These are phyloP conservation scores for Echeveria elegans DNA, from an alignment of 164 flowering plant species.

Conservation along the genomic window DNA sequence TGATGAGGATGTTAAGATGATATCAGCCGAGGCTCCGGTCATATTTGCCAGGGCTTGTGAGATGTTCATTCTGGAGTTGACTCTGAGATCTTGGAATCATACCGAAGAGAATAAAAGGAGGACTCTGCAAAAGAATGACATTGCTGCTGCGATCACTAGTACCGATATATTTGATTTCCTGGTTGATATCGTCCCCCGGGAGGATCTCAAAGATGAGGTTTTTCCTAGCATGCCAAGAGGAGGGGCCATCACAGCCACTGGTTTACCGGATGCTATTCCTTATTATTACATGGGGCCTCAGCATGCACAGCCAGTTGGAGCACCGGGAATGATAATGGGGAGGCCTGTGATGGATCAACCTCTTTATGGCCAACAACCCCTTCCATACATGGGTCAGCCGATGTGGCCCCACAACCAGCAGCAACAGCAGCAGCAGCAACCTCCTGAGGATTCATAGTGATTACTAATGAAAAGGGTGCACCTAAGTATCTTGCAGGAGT, in stretches of 20 bases:
- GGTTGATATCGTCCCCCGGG: constrained; percentile 13
- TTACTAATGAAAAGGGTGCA: not conserved
- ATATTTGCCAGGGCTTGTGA: constrained; percentile 55
- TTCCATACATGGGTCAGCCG: constrained; percentile 10
- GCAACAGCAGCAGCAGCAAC: constrained; percentile 17
- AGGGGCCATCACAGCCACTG: not conserved
- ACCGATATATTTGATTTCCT: constrained; percentile 12
- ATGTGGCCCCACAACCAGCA: constrained; percentile 12
- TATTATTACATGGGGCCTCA: constrained; percentile 12
- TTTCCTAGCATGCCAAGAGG: constrained; percentile 9
- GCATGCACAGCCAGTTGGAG: constrained; percentile 3
- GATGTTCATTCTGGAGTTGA: constrained; percentile 46
- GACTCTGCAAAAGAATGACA: constrained; percentile 49
- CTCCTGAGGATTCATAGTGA: constrained; percentile 9
- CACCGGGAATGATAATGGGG: constrained; percentile 13
- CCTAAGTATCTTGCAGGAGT: not conserved
- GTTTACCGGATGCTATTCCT: constrained; percentile 3
- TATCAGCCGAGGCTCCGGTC: constrained; percentile 52
- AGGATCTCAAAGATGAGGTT: constrained; percentile 12
- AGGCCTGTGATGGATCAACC: constrained; percentile 11
- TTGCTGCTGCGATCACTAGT: constrained; percentile 24
- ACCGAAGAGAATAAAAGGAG: constrained; percentile 49
- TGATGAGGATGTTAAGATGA: constrained; percentile 52
- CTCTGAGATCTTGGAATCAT: constrained; percentile 44
- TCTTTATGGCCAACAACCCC: constrained; percentile 10